phyloP scores from a whole-genome alignment of 495 filamentous ascomycete species.

The Lasiosphaeriaceae sp. region DNA sequence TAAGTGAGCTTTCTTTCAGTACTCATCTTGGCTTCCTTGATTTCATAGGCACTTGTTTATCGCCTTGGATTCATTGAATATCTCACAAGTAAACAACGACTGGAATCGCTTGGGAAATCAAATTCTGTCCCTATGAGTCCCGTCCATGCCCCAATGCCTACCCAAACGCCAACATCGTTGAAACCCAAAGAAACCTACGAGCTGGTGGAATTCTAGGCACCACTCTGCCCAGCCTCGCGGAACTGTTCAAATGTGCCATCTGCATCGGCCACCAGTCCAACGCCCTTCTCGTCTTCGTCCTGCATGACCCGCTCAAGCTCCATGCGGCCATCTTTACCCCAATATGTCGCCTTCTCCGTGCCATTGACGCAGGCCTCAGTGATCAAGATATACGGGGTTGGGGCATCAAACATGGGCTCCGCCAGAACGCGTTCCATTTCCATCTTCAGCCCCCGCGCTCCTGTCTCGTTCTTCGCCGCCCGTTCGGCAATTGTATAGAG shows the following conservation, averaged over 20 bases:
- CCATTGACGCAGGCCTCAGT: constrained; percentile 68
- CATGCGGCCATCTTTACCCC: constrained; percentile 48
- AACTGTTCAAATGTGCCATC: constrained; percentile 31
- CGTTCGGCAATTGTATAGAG: constrained; percentile 73
- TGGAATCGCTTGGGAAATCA: too few relatives aligned
- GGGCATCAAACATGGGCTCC: constrained; percentile 89
- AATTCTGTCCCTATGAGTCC: too few relatives aligned
- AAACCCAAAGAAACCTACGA: background rate
- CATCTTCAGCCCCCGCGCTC: constrained; percentile 80
- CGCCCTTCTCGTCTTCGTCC: constrained; percentile 46
- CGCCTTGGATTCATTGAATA: too few relatives aligned
- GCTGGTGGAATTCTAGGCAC: constrained; percentile 25
- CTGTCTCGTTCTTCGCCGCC: constrained; percentile 74
- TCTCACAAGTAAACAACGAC: too few relatives aligned
- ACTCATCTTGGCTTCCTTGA: too few relatives aligned
- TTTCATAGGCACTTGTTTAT: too few relatives aligned
- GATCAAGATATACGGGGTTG: constrained; percentile 63
- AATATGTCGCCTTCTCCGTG: constrained; percentile 50
- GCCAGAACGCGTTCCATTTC: constrained; percentile 83
- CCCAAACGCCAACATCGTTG: constrained; percentile 8
- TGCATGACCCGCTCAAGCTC: constrained; percentile 51
- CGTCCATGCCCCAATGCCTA: background rate
- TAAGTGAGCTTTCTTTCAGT: too few relatives aligned
- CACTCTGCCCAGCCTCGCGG: constrained; percentile 41
- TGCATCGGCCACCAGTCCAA: background rate